phyloP scores from a whole-genome alignment of 306 rosid genomes.

The Begonia peltatifolia region DNA sequence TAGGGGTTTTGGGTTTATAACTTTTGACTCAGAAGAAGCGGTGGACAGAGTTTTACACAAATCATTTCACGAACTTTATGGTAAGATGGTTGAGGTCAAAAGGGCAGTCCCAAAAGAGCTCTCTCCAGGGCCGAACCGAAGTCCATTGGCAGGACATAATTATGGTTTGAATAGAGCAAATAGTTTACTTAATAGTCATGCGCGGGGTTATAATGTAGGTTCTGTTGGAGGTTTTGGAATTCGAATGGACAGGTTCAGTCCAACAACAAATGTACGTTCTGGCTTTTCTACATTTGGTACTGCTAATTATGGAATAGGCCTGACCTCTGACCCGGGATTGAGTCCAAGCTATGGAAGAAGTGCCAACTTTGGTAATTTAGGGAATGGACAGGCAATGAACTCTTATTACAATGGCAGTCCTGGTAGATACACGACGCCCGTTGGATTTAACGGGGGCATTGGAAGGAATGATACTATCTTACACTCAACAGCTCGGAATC shows the following conservation, averaged over 20 bases:
- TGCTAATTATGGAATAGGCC: conserved; percentile 60
- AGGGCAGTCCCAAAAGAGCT: conserved; percentile 91
- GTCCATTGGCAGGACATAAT: conserved; percentile 61
- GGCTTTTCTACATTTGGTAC: conserved; percentile 62
- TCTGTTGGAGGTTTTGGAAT: conserved; percentile 77
- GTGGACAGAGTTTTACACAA: conserved; percentile 73
- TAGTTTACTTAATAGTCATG: conserved; percentile 42
- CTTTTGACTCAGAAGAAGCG: conserved; percentile 85
- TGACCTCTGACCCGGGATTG: conserved; percentile 68
- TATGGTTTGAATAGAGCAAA: conserved; percentile 50
- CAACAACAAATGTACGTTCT: conserved; percentile 55
- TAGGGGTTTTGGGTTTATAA: conserved; percentile 91
- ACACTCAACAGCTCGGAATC: conserved; percentile 60
- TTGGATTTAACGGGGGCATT: conserved; percentile 45
- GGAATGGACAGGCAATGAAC: conserved; percentile 59
- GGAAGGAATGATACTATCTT: conserved; percentile 55
- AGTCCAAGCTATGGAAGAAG: conserved; percentile 56
- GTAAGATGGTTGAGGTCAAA: conserved; percentile 93
- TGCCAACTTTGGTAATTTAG: conserved; percentile 56
- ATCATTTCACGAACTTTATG: conserved; percentile 83
- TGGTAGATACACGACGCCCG: conserved; percentile 56
- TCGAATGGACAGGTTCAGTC: conserved; percentile 76
- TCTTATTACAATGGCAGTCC: conserved; percentile 55
- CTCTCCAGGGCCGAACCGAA: conserved; percentile 60
- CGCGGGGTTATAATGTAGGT: conserved; percentile 70